Percentiles rank a stretch among this genome's conserved stretches.
phyloP scores from a whole-genome alignment of 129 eudicot genomes.

The Solidago caesia region DNA sequence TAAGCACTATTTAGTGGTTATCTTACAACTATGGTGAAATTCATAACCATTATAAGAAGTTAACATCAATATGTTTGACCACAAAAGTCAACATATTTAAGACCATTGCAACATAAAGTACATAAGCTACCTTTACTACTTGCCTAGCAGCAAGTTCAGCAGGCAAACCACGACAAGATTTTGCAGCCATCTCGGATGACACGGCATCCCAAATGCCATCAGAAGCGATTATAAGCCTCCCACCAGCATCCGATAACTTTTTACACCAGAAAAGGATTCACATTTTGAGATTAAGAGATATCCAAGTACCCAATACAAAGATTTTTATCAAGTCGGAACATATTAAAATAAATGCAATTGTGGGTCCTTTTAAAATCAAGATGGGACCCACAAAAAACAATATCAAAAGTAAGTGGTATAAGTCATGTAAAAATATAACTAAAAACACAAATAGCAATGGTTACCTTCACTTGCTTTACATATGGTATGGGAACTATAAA shows the following conservation, averaged over 20 bases:
- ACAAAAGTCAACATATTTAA: slow-evolving; percentile 16
- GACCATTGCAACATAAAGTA: slow-evolving; percentile 16
- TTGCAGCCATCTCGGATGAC: slow-evolving; percentile 74
- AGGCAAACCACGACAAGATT: slow-evolving; percentile 89
- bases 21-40: slow-evolving; percentile 21
- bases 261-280: slow-evolving; percentile 1
- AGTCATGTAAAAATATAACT: background rate
- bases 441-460: background rate
- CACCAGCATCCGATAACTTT: slow-evolving; percentile 80
- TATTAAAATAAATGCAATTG: background rate
- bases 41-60: background rate
- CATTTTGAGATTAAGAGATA: slow-evolving; percentile 14
- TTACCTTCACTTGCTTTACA: slow-evolving; percentile 95
- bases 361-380: background rate
- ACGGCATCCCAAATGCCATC: slow-evolving; percentile 98
- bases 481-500: slow-evolving; percentile 88
- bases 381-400: background rate
- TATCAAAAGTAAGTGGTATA: background rate
- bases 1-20: slow-evolving; percentile 38
- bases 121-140: slow-evolving; percentile 74
- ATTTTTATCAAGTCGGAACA: background rate
- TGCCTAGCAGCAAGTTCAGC: slow-evolving; percentile 93
- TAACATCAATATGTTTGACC: slow-evolving; percentile 12
- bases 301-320: background rate
- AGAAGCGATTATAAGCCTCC: slow-evolving; percentile 90